Evolutionary conservation across 2,329 filamentous ascomycete genomes (phyloP), one percentile per base, ranked within the genome.

Genomic region (Alternaria sp.): DNA sequence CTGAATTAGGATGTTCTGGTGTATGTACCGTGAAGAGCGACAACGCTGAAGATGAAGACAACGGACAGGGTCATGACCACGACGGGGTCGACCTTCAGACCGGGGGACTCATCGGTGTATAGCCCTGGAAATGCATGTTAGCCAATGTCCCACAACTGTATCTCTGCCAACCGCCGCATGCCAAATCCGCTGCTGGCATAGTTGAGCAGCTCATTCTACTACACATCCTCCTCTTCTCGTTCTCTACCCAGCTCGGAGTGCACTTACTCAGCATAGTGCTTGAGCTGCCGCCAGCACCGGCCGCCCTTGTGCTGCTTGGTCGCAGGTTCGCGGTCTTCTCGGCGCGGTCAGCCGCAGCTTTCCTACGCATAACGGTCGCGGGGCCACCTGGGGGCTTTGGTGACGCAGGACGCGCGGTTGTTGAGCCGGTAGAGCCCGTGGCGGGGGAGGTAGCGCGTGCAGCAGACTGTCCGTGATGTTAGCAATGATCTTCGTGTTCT

Each of bases 41-140:
- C 96, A 79, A 99, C 96, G 78, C 92, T 96, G 86, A 99, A 97
- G 83, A 99, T 99, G 84, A 99, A 99, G 67, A 97, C 96, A 75
- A 99, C 89, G 78, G 93, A 97, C 74, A 99, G 87, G 72, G 97
- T 96, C 78, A 99, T 88, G 69, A 99, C 95, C 71, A 99, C 94
- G 64, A 99, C 96, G 21, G 96, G 96, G 82, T 99, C 96, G 70
- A 99, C 96, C 86, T 97, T 97, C 76, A 99, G 86, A 67, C 96
- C 96, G 63, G 96, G 96, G 70, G 93, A 97, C 86, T 99, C 96
- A 80, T 99, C 96, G 62, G 96, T 99, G 89, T 99, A 99, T 47
- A 99, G 90, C 83, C 89, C 91, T 94, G 61, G n/a, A 21, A 6
- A 21, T 9, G 54, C 15, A 23, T n/a, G 47, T 75, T 69, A 72